phyloP scores from a whole-genome alignment of 345 rosid genomes.

The Camelina hispida region DNA sequence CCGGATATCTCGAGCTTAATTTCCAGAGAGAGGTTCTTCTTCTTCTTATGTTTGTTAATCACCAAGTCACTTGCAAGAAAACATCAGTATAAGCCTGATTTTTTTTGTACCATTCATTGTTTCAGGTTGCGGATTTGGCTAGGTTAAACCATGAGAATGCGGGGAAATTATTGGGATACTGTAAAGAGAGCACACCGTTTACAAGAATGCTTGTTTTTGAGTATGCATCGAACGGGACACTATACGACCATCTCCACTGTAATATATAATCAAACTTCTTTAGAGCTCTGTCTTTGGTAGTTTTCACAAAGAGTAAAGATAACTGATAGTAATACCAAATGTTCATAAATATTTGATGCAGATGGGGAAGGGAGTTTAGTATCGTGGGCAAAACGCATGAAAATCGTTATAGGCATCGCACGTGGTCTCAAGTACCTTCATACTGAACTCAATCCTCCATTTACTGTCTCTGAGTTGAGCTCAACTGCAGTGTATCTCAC shows the following conservation, averaged over 20 bases:
- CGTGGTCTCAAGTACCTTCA: constrained; percentile 91
- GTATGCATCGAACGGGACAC: constrained; percentile 96
- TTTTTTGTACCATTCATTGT: constrained; percentile 18
- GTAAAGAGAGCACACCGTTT: constrained; percentile 80
- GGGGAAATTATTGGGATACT: constrained; percentile 86
- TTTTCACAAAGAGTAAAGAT: constrained; percentile 6
- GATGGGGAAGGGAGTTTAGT: constrained; percentile 88
- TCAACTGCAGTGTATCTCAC: constrained; percentile 94
- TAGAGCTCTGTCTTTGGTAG: constrained; percentile 6
- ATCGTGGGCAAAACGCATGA: constrained; percentile 97
- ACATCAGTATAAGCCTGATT: not conserved
- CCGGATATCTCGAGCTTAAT: constrained; percentile 85
- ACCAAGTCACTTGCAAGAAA: not conserved
- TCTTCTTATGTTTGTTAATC: not conserved
- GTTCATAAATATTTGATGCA: constrained; percentile 46
- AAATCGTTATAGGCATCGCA: constrained; percentile 73
- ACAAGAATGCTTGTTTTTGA: constrained; percentile 94
- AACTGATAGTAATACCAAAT: not conserved
- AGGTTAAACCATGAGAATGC: constrained; percentile 80
- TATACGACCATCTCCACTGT: constrained; percentile 97
- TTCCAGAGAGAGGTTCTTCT: constrained; percentile 83
- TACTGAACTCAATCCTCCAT: constrained; percentile 80
- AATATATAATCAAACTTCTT: constrained; percentile 47
- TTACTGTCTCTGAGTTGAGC: constrained; percentile 83
- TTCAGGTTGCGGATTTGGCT: constrained; percentile 95